Base-by-base conservation (phyloP, 768 basidiomycete genomes). In the Saitozyma sp. region DNA sequence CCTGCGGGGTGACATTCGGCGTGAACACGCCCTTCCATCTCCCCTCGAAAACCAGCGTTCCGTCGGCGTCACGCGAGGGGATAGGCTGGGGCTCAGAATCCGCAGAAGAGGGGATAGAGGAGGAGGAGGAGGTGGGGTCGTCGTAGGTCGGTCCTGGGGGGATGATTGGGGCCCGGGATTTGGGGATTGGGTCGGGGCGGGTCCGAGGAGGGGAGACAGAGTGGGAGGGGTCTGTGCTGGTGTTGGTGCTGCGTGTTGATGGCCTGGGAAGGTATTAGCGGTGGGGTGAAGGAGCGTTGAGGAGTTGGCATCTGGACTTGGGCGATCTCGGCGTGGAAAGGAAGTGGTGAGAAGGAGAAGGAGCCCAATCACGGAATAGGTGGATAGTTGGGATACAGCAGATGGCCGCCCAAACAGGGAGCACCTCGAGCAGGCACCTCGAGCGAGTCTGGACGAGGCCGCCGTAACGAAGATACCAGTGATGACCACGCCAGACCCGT, bases 1-100 rank as follows among this genome's bases (percentile, higher is more conserved):
- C 78, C 48, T 75, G 68, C 1, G 78, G 78, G 0, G 76, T 76
- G 9, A 79, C 13, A 64, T 79, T 79, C 17, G 78, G 78, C 54
- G 67, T 74, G 58, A 79, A 79, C 8, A 78, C 69, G 13, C 58
- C 71, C 41, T 58, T 50, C 70, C 71, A 79, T 40, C 73, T 42
- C 1, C 71, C 73, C 39, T 78, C 74, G 54, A 79, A 79, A 1
- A 73, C 13, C 55, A 79, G 56, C 37, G 60, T 68, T 14, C 71
- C 75, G 56, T 76, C 74, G 2, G 42, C 48, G 2, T 39, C 58
- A 38, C 73, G 54, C 7, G 50, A 65, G 10, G 78, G 76, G 52
- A 57, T 37, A 0, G 68, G 60, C 8, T 66, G 72, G 11, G 54
- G 38, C 7, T 50, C 43, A n/a, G 40, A 42, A 6, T 16, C 37